Conservation (phyloP, 2,329 filamentous ascomycete species). For the Hypoxylon sp. region DNA sequence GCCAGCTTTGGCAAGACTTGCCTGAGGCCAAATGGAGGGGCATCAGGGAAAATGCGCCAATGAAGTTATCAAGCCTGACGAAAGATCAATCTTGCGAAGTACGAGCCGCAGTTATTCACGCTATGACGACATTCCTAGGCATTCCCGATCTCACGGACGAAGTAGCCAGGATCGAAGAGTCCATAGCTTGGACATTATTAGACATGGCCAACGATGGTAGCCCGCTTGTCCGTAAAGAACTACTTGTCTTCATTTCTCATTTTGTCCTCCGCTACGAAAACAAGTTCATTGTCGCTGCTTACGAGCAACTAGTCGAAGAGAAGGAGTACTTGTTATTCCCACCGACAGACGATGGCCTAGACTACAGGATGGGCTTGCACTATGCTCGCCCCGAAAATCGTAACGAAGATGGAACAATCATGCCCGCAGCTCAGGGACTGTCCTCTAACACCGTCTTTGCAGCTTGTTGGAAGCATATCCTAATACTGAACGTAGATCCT, state of each 20-base stretch:
- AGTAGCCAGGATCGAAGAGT: constrained; percentile 91
- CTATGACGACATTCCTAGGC: constrained; percentile 92
- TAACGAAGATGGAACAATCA: constrained; percentile 71
- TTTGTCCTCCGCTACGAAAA: constrained; percentile 92
- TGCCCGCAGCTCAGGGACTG: constrained; percentile 69
- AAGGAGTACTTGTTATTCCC: constrained; percentile 75
- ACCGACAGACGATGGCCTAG: constrained; percentile 68
- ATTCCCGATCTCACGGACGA: constrained; percentile 94
- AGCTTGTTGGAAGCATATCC: constrained; percentile 92
- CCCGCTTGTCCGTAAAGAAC: constrained; percentile 92
- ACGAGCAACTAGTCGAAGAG: constrained; percentile 90
- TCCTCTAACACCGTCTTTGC: constrained; percentile 93
- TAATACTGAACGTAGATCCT: constrained; percentile 93
- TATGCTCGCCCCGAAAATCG: constrained; percentile 71
- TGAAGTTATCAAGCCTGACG: constrained; percentile 83
- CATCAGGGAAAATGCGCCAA: constrained; percentile 88
- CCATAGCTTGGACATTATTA: constrained; percentile 88
- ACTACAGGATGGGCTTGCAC: constrained; percentile 74
- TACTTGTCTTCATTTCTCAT: constrained; percentile 92
- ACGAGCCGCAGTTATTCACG: constrained; percentile 91
- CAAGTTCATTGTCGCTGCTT: constrained; percentile 92
- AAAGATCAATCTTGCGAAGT: constrained; percentile 94
- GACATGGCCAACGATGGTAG: constrained; percentile 96
- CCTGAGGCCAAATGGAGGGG: constrained; percentile 96
- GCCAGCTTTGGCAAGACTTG: constrained; percentile 92